Conservation (phyloP, 805 yeast species). For the Kodamaea laetipori region DNA sequence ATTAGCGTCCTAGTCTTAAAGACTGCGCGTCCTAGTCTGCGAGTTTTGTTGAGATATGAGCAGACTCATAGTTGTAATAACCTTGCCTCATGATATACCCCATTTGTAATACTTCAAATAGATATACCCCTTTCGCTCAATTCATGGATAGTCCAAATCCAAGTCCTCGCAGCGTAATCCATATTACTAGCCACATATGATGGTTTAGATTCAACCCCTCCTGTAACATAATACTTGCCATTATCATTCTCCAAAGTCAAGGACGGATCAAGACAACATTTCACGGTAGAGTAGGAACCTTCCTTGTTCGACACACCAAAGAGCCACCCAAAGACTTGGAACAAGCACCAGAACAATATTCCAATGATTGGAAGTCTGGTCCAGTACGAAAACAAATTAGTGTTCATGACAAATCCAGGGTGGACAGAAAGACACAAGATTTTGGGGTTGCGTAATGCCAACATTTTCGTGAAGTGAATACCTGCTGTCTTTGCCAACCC, state of each 20-base stretch:
- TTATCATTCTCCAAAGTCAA: constrained; percentile 55
- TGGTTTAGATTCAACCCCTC: constrained; percentile 58
- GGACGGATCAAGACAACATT: constrained; percentile 58
- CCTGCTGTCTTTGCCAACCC: constrained; percentile 77
- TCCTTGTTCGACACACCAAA: constrained; percentile 74
- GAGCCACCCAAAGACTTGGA: constrained; percentile 66
- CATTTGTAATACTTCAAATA: constrained; percentile 16
- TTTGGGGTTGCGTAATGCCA: constrained; percentile 67
- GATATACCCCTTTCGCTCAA: constrained; percentile 49
- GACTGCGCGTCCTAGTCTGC: neutral
- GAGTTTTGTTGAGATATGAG: too few species aligned
- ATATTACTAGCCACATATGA: constrained; percentile 56
- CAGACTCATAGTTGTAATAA: neutral
- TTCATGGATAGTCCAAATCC: constrained; percentile 77
- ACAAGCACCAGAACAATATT: constrained; percentile 65
- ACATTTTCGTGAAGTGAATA: constrained; percentile 67
- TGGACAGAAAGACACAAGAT: constrained; percentile 67
- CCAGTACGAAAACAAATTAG: constrained; percentile 75
- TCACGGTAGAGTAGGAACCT: constrained; percentile 66
- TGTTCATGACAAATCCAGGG: constrained; percentile 86
- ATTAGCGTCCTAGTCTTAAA: too few species aligned
- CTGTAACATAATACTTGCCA: constrained; percentile 68
- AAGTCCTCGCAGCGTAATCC: constrained; percentile 65
- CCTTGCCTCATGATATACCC: too few species aligned
- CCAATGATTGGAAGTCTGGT: constrained; percentile 81